These are phyloP conservation scores for Sclerotinia nivalis DNA, from an alignment of 2,329 filamentous ascomycete species.

Conservation along the genomic window DNA sequence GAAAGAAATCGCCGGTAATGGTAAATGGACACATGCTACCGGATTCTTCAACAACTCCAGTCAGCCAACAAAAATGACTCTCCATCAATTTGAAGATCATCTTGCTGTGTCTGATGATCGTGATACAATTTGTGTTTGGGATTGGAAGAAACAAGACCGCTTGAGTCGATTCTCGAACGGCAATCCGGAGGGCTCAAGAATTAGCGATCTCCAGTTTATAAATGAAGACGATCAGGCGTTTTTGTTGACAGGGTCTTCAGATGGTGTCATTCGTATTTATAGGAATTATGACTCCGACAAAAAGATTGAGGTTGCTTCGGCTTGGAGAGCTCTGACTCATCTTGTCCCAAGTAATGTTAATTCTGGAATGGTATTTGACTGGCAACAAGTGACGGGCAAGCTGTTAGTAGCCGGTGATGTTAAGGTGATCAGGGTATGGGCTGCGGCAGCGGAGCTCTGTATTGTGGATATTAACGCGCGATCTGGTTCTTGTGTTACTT, in stretches of 20 bases:
- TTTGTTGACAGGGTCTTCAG: conserved; percentile 90
- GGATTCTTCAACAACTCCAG: conserved; percentile 86
- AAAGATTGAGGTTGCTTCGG: conserved; percentile 80
- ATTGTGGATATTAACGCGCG: conserved; percentile 91
- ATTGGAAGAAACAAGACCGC: conserved; percentile 77
- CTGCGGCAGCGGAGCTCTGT: conserved; percentile 89
- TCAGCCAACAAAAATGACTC: conserved; percentile 89
- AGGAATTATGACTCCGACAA: conserved; percentile 81
- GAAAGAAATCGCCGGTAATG: conserved; percentile 81
- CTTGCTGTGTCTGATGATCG: conserved; percentile 90
- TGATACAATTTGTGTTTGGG: conserved; percentile 89
- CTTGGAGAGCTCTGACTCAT: conserved; percentile 90
- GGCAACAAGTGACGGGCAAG: conserved; percentile 96
- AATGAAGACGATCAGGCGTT: conserved; percentile 97
- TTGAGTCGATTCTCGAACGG: conserved; percentile 90
- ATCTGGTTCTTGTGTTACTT: conserved; percentile 93
- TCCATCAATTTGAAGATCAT: conserved; percentile 97
- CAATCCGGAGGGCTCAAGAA: conserved; percentile 86
- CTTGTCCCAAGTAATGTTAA: conserved; percentile 93
- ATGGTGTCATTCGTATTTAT: conserved; percentile 92
- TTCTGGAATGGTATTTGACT: conserved; percentile 95
- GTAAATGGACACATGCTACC: conserved; percentile 81
- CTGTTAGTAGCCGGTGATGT: conserved; percentile 96
- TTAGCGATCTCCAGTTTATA: conserved; percentile 95
- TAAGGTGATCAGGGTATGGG: conserved; percentile 94